A percentile compares a stretch with the other conserved stretches of the same genome.
These are phyloP conservation scores for Xylariaceae sp. DNA, from an alignment of 2,329 filamentous ascomycete species.

Conservation along the genomic window DNA sequence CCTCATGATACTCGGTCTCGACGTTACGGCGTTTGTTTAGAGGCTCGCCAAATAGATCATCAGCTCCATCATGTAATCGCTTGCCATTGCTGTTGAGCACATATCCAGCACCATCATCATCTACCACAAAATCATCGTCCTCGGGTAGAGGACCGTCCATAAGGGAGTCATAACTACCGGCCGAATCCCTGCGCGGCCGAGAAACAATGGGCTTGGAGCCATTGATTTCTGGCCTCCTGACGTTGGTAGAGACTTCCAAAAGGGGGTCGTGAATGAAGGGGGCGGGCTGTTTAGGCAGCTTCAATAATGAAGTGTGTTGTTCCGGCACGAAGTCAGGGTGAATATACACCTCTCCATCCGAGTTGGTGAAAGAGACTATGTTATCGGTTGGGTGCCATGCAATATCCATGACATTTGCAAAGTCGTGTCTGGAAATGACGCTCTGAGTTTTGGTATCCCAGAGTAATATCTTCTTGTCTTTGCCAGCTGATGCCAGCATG, in stretches of 20 bases:
- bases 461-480: conserved; percentile 72
- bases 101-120: conserved; percentile 95
- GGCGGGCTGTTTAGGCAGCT: conserved; percentile 70
- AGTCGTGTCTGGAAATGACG: conserved; percentile 77
- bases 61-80: conserved; percentile 58
- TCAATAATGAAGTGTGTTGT: conserved; percentile 62
- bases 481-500: conserved; percentile 74
- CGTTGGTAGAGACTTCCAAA: conserved; percentile 71
- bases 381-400: conserved; percentile 92
- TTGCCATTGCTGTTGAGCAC: conserved; percentile 61
- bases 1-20: conserved; percentile 73
- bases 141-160: conserved; percentile 65
- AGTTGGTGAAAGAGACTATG: conserved; percentile 87
- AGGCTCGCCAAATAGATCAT: conserved; percentile 51
- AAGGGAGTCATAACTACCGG: conserved; percentile 84
- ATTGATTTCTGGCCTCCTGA: conserved; percentile 61
- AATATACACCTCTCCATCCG: conserved; percentile 92
- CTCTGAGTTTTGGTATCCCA: conserved; percentile 93
- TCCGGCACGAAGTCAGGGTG: conserved; percentile 72
- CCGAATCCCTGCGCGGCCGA: conserved; percentile 64
- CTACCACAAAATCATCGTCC: conserved; percentile 84
- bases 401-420: conserved; percentile 82
- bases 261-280: conserved; percentile 86
- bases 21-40: conserved; percentile 57
- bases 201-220: conserved; percentile 59